Evolutionary conservation across 164 flowering plant genomes (phyloP).

Genomic region (Umbellularia californica): DNA sequence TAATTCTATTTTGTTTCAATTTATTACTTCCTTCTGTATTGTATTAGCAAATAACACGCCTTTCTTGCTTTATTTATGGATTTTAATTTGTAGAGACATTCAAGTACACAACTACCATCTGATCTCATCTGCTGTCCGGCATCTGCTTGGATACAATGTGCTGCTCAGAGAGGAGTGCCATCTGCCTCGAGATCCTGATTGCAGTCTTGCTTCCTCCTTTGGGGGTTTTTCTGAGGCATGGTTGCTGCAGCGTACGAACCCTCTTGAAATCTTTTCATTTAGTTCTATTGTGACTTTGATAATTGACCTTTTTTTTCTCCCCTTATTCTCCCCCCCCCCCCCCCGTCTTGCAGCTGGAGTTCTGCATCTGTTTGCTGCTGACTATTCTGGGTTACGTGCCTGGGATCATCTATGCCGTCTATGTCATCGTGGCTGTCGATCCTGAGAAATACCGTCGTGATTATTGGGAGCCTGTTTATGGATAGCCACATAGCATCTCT

Average conservation of each 20-base stretch:
- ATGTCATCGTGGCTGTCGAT: conserved; percentile 30
- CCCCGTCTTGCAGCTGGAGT: conserved; percentile 17
- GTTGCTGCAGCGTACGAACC: conserved; percentile 44
- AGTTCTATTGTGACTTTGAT: neutral
- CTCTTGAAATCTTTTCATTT: neutral
- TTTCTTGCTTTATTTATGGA: too few relatives aligned
- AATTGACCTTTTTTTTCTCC: neutral
- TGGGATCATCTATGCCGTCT: conserved; percentile 40
- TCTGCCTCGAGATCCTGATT: conserved; percentile 44
- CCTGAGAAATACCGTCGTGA: conserved; percentile 12
- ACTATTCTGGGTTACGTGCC: conserved; percentile 40
- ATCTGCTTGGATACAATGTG: too few relatives aligned
- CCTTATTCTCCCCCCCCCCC: neutral
- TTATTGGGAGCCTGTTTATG: conserved; percentile 21
- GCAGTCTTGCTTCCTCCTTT: conserved; percentile 74
- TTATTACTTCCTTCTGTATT: too few relatives aligned
- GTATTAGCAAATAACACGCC: too few relatives aligned
- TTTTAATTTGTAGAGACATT: too few relatives aligned
- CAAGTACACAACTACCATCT: too few relatives aligned
- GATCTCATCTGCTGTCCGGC: too few relatives aligned
- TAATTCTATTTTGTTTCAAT: too few relatives aligned
- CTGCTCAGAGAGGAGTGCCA: conserved; percentile 8
- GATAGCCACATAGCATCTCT: neutral
- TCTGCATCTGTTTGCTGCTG: conserved; percentile 38
- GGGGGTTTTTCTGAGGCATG: conserved; percentile 72